Base-by-base conservation (phyloP, 192 early-diverging fungal species). In the Hyaloraphidium curvatum region DNA sequence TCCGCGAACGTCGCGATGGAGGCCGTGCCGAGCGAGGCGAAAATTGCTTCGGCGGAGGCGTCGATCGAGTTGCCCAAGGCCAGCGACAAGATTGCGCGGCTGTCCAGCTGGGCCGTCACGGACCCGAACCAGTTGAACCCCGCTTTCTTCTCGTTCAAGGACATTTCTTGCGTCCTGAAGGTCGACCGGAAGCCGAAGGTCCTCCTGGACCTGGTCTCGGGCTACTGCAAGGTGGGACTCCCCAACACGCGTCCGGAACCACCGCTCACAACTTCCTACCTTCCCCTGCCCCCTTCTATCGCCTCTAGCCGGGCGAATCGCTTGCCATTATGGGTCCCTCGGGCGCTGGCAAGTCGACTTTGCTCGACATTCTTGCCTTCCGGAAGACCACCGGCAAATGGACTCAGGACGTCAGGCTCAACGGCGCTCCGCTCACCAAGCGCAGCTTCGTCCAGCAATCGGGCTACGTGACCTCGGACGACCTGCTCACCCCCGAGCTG, bases 311-410 rank as follows among this genome's bases (percentile, higher is more conserved):
- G 3, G 54, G 54, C n/a, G 54, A 55, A 26, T 33, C 54, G 14
- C 30, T 55, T 7, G 33, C 33, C 3, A 70, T 74, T 35, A 72
- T 74, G 70, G 72, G 72, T 1, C 71, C 71, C 17, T 72, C 70
- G 28, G 72, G 72, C 33, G 62, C 70, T 17, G 73, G 74, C 28
- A 76, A 82, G 35, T 23, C 17, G 1, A 53, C 52, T 2, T 17
- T 53, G 23, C 31, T 50, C 26, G 48, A 31, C 23, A 13, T 40
- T 43, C n/a, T 55, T n/a, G 31, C 30, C 2, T 55, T 39, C 25
- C 30, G 54, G 4, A 55, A 55, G 54, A 55, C 54, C n/a, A 17
- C 33, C 33, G 54, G 54, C 4, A 33, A 40, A 22, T 55, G 17
- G n/a, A 31, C 30, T 7, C 30, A 31, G 9, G 54, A 55, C 39